Evolutionary conservation across 805 yeast genomes (phyloP).

Genomic region (Teunomyces barrocoloradensis): DNA sequence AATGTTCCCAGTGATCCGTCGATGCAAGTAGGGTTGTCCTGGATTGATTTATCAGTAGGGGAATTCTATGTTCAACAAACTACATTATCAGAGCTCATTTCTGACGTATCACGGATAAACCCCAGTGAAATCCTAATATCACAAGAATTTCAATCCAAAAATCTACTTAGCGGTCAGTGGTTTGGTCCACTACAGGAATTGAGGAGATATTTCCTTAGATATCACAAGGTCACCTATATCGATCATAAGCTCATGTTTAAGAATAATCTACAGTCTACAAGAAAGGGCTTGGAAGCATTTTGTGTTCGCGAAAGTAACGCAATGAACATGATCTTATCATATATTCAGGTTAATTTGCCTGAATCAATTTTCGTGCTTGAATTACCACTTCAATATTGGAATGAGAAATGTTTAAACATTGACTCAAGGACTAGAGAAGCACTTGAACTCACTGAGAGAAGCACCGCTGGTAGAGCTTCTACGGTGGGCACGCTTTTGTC

Average conservation of each 20-base stretch:
- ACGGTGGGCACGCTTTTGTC: conserved; percentile 68
- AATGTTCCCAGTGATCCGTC: conserved; percentile 39
- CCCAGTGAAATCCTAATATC: conserved; percentile 78
- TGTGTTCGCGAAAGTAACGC: conserved; percentile 57
- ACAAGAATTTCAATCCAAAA: conserved; percentile 39
- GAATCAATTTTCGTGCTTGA: conserved; percentile 60
- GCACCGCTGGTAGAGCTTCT: conserved; percentile 43
- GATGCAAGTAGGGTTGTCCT: conserved; percentile 64
- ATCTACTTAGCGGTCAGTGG: conserved; percentile 49
- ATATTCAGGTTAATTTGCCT: conserved; percentile 72
- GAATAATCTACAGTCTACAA: conserved; percentile 33
- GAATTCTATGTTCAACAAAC: conserved; percentile 68
- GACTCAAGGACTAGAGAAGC: conserved; percentile 79
- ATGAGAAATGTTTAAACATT: conserved; percentile 61
- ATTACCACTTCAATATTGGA: conserved; percentile 58
- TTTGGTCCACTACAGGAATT: conserved; percentile 57
- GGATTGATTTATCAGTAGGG: conserved; percentile 90
- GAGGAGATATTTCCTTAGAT: conserved; percentile 58
- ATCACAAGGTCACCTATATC: conserved; percentile 34
- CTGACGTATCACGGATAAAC: conserved; percentile 71
- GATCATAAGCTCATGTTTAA: conserved; percentile 34
- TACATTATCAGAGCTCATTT: conserved; percentile 53
- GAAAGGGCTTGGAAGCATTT: conserved; percentile 31
- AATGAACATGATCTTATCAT: conserved; percentile 56
- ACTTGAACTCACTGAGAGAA: conserved; percentile 64